Evolutionary conservation across 192 early-diverging fungal genomes (phyloP), one percentile per base, ranked within the genome.

Genomic region (Haplosporangium gracile): DNA sequence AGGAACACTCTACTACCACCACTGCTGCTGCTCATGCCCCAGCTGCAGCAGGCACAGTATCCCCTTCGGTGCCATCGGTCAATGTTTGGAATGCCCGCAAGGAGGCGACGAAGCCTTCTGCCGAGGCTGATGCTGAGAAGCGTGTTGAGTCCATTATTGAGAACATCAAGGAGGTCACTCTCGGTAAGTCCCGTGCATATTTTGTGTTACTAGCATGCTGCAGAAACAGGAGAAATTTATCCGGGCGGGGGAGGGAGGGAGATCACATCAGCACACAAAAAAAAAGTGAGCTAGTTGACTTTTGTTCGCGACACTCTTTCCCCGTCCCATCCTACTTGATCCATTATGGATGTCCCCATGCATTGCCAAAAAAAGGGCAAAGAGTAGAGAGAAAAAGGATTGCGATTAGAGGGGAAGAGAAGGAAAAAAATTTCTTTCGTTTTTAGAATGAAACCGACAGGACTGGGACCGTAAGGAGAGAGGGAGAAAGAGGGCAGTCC

Each of bases 161-260:
- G 71, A 81, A 81, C 53, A 86, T 86, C 74, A 86, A 86, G 53
- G 84, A 78, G 55, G 79, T 86, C 39, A 86, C 84, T 29, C 47
- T 81, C 34, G 84, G 84, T 86, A 86, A 75, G 78, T 68, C 2
- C 8, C 2, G 16, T 10, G 20, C 24, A 51, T 22, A 26, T 68
- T n/a, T 26, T 39, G 32, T 42, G 18, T 3, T 51, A 18, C 49
- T 15, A 51, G 49, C 49, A 51, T 20, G 49, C 49, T 36, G 36
- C 36, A 36, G 36, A 22, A 5, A 5, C 16, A 51, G 49, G 5
- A 5, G 49, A 22, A 51, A 51, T 22, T 51, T 51, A 51, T 51
- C 49, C 49, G 49, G 20, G 49, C 18, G 18, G 5, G 16, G 4
- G 2, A 51, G 5, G 18, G 49, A 51, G 49, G 5, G 0, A 4